Percentiles rank a stretch among this genome's conserved stretches.
Conservation (phyloP, 176 grass and related monocot species). For the Metroxylon sagu region DNA sequence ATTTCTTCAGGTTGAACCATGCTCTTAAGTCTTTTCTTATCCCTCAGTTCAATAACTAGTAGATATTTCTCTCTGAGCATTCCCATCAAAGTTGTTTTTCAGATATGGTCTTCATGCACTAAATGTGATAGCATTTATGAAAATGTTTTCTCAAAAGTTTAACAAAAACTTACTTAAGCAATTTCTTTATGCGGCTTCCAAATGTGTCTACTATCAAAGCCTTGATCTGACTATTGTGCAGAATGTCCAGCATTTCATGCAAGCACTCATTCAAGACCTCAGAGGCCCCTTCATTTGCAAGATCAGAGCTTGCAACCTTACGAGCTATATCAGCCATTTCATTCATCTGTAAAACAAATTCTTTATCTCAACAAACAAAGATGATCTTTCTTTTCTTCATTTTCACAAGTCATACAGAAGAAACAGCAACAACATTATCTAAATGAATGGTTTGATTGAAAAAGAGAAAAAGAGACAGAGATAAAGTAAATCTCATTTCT, state of each 20-base stretch:
- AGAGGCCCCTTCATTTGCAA: constrained; percentile 7
- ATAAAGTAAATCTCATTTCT: too few relatives aligned
- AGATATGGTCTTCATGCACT: not conserved
- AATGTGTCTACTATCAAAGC: constrained; percentile 44
- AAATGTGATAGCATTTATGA: constrained; percentile 1
- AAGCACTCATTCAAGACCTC: constrained; percentile 13
- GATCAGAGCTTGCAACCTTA: constrained; percentile 29
- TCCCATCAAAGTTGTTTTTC: not conserved
- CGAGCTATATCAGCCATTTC: constrained; percentile 28
- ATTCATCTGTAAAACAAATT: constrained; percentile 20
- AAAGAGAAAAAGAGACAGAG: too few relatives aligned
- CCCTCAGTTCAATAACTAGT: constrained; percentile 1
- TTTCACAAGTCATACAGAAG: too few relatives aligned
- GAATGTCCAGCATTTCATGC: constrained; percentile 22
- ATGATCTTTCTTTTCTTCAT: too few relatives aligned
- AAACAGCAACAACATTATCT: too few relatives aligned
- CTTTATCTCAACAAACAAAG: too few relatives aligned
- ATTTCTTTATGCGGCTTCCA: constrained; percentile 26
- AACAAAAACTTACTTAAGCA: constrained; percentile 29
- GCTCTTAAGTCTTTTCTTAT: constrained; percentile 8
- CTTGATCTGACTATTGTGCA: constrained; percentile 27
- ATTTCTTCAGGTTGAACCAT: constrained; percentile 13
- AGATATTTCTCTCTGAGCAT: constrained; percentile 30
- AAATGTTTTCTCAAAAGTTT: not conserved
- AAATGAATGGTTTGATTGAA: too few relatives aligned